Conservation (phyloP, 2,329 filamentous ascomycete genomes). For the Penicillium sp. region DNA sequence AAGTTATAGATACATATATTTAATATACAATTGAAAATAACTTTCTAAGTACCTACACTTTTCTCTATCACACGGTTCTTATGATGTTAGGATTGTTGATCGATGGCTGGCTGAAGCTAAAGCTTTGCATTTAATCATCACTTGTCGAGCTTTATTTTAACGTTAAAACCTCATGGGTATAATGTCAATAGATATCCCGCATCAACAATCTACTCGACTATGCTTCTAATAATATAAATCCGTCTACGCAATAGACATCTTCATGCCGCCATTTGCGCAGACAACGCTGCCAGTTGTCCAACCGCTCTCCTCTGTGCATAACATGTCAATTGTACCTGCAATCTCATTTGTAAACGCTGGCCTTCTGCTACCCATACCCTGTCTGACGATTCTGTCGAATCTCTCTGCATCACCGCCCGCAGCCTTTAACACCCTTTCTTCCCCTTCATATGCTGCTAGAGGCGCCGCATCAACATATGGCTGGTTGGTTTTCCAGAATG, state of each 20-base stretch:
- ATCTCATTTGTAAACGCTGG: constrained; percentile 67
- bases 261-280: constrained; percentile 72
- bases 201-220: too few relatives aligned
- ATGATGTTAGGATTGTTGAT: too few relatives aligned
- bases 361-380: constrained; percentile 55
- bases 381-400: constrained; percentile 60
- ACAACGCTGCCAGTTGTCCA: constrained; percentile 80
- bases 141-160: too few relatives aligned
- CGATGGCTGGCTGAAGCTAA: too few relatives aligned
- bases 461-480: constrained; percentile 63
- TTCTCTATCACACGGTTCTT: too few relatives aligned
- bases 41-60: too few relatives aligned
- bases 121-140: too few relatives aligned
- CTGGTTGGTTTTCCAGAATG: constrained; percentile 57
- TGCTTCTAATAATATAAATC: neutral
- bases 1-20: too few relatives aligned
- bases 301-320: constrained; percentile 64
- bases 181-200: too few relatives aligned
- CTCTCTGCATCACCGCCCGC: constrained; percentile 42
- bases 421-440: constrained; percentile 27
- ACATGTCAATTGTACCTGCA: constrained; percentile 71
- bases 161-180: neutral
- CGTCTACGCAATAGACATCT: constrained; percentile 14
- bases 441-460: constrained; percentile 36
- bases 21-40: too few relatives aligned